Evolutionary conservation across 2,329 filamentous ascomycete species (phyloP), one percentile per base, ranked within the genome.

Genomic region (Colletotrichum tabaci): DNA sequence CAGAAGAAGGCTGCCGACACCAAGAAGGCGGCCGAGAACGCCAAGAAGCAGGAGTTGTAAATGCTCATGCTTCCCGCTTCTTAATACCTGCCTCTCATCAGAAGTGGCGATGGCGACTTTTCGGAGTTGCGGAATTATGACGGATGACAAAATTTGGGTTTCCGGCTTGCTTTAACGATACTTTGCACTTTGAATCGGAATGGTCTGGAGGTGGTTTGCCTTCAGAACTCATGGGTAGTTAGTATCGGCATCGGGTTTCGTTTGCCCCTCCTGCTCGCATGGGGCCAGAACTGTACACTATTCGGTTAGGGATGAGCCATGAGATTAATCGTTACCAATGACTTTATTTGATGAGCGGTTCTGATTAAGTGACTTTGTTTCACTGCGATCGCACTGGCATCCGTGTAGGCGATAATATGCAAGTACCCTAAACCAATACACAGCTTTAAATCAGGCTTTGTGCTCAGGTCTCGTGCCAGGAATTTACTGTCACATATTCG

Each of bases 11-110:
- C 84, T 15, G 77, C 76, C 3, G 79, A 85, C 66, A 72, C 74
- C n/a, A 78, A 79, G 72, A 77, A 82, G 50, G 81, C 85, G 66
- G 73, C 77, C 9, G 7, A 57, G 6, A 8, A 57, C 35, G 12
- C 55, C 13, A 57, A 57, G 55, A 84, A 85, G 75, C 81, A 87
- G 72, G 88, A 90, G 80, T 78, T 90, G 77, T 89, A 82, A 84
- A 70, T 2, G 23, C n/a, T 16, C 35, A 9, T 38, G 6, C 56
- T 46, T 44, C 5, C 13, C 40, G 35, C 18, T 2, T 61, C 52
- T 40, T 56, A 15, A 47, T 30, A 35, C 15, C 15, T 42, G 50
- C 13, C 30, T 42, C 47, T 16, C 30, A 38, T 4, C 13, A 63
- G 0, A 16, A 44, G 15, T 50, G 60, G 52, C 26, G 35, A 62